Base-by-base conservation (phyloP, 2,329 filamentous ascomycete species). In the Cladobotryum mycophilum region DNA sequence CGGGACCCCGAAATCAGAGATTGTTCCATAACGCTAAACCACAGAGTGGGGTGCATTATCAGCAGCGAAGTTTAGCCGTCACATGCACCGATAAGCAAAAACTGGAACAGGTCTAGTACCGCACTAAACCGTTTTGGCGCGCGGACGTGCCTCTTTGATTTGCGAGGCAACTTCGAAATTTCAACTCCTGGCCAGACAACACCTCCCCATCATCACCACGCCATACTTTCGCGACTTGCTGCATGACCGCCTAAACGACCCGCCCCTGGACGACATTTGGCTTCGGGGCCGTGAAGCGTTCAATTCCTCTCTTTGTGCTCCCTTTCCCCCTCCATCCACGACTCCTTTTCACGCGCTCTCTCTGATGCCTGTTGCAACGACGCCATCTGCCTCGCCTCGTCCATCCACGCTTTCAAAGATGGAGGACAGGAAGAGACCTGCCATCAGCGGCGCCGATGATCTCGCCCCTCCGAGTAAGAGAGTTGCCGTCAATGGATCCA, bases 371-470 rank as follows among this genome's bases (percentile, higher is more conserved):
- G 81, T 88, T 81, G 84, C 88, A 75, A 86, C 88, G 74, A 80
- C 82, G 61, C 78, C 79, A 69, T 80, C 83, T 72, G 78, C 85
- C 71, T 71, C 74, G 67, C 79, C 85, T 78, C 82, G 84, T 81
- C 82, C 87, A 78, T 86, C 89, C 76, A 84, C 84, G 80, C 79
- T 88, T 74, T 78, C 84, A 77, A 96, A 93, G 82, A 99, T 97
- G 92, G 93, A 99, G 81, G 93, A 97, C 78, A 89, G 93, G 82
- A 99, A 99, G 82, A 85, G 93, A 82, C 87, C 90, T 67, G 88
- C 90, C 67, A 80, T 86, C 61, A 80, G 82, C 71, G 87, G 86
- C 67, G 76, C 82, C 64, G 88, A 93, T 69, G 89, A 96, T 61
- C 76, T 88, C 65, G 88, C 87, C 58, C 92, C 92, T 59, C 91